Evolutionary conservation across 345 rosid genomes (phyloP), one percentile per base, ranked within the genome.

Genomic region (Excoecaria agallocha): DNA sequence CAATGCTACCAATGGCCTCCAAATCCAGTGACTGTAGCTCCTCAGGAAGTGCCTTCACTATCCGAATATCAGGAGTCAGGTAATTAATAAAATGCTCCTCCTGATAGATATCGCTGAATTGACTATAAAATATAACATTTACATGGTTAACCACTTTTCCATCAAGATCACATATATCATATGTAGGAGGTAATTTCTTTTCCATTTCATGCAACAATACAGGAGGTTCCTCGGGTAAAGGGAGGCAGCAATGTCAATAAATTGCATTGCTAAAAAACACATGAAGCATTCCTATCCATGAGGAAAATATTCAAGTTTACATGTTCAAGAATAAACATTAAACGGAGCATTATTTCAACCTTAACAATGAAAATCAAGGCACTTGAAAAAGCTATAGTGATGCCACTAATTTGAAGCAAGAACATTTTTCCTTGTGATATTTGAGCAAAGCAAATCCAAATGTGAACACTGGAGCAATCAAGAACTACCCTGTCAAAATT

Each of bases 81-180:
- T 88, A 85, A 70, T 89, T 80, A 56, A 91, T 84, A 82, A 95
- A 95, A 85, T 90, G 87, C 80, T 93, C 91, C 88, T 87, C 97
- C 74, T 85, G 97, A 85, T 95, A 95, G 86, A 95, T 88, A 82
- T 95, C 90, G 76, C 86, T 77, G 84, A 95, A 95, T 84, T 88
- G 97, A 87, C 99, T 95, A 82, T 68, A 59, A 73, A 80, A 71
- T 45, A 62, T 25, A 72, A 65, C 66, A 25, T 35, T 54, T 50
- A 51, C 54, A 68, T 50, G 30, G 71, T 68, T 30, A 24, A 69
- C 86, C 74, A 83, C 49, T 71, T 73, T 73, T 79, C 61, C 45
- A 69, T 72, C 56, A 12, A 71, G 16, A 67, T 41, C 38, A 74
- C 66, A 80, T 4, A 17, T 30, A 69, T 16, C 45, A 79, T 66